Base-by-base conservation (phyloP, 345 rosid species). In the Hirschfeldia incana region DNA sequence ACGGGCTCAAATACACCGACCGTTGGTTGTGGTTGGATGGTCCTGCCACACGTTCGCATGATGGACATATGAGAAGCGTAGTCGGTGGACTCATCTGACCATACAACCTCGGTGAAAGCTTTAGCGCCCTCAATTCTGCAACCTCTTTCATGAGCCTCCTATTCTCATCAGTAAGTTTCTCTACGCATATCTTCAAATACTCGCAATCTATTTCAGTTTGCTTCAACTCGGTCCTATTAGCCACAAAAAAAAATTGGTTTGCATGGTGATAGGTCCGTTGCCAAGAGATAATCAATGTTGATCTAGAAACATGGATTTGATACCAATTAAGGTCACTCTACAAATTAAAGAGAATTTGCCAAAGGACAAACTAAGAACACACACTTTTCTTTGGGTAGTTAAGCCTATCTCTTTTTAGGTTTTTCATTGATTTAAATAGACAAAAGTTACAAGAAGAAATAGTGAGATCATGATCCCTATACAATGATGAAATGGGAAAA, bases 131-230 rank as follows among this genome's bases (percentile, higher is more conserved):
- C 82, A 95, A 78, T 74, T 93, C 98, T 72, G 87, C 92, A 1
- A 91, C 97, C 64, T 95, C 99, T 70, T 90, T 95, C 76, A 93
- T 94, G 79, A 95, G 74, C 85, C 99, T 86, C 69, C 91, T 80
- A 85, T 95, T 95, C 80, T 95, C 99, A 39, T 91, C 97, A 27
- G 97, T 93, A 62, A 95, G 80, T 76, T 93, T 93, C 85, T 95
- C 97, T 16, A 94, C 94, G 70, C 98, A 95, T 82, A 97, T 84
- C 84, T 89, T 93, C 67, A 95, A 76, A 74, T 91, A 91, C 86
- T 95, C 98, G 36, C 97, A 93, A 84, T 95, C 99, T 44, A 95
- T 93, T 90, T 95, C 99, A 0, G 99, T 95, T 78, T 95, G 99
- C 91, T 95, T 95, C 88, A 95, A 17, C 85, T 95, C 93, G 29